phyloP scores from a whole-genome alignment of 495 filamentous ascomycete genomes.

The Hypoxylon lienhwacheense region DNA sequence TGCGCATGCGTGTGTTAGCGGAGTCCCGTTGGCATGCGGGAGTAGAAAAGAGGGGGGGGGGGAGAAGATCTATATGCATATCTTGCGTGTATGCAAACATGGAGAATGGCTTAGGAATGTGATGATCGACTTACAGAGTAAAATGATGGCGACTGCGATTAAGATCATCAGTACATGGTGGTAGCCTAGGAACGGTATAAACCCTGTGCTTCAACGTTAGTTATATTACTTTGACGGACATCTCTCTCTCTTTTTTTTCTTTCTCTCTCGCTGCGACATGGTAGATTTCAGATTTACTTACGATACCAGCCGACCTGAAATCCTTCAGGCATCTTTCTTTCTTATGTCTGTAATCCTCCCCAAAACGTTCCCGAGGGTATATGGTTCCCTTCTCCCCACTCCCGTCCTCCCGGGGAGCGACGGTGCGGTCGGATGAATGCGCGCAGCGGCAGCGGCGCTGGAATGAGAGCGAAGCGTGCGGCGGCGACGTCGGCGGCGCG shows the following conservation, averaged over 20 bases:
- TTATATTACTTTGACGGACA: conserved; percentile 25
- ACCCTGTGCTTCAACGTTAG: conserved; percentile 55
- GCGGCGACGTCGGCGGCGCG: too few species aligned
- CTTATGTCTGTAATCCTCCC: conserved; percentile 13
- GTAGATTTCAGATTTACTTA: conserved; percentile 40
- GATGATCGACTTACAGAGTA: conserved; percentile 73
- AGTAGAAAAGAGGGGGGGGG: background rate
- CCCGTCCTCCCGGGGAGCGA: conserved; percentile 48
- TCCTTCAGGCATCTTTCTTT: conserved; percentile 35
- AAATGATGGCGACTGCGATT: conserved; percentile 89
- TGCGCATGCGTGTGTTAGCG: too few species aligned
- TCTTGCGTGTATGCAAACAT: too few species aligned
- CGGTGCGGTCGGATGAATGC: conserved; percentile 35
- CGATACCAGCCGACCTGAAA: conserved; percentile 53
- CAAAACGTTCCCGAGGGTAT: conserved; percentile 28
- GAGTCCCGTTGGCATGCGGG: conserved; percentile 11
- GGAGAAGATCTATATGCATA: too few species aligned
- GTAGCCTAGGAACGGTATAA: conserved; percentile 94
- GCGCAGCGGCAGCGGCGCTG: conserved; percentile 34
- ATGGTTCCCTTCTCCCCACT: conserved; percentile 38
- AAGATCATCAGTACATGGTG: conserved; percentile 99
- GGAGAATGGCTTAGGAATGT: conserved; percentile 5
- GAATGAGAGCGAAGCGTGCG: conserved; percentile 27
- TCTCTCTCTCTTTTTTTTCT: too few species aligned
- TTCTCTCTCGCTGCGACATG: too few species aligned